Percentiles rank a stretch among this genome's conserved stretches.
These are phyloP conservation scores for Vigna reflexopilosa DNA, from an alignment of 306 rosid species.

Conservation along the genomic window DNA sequence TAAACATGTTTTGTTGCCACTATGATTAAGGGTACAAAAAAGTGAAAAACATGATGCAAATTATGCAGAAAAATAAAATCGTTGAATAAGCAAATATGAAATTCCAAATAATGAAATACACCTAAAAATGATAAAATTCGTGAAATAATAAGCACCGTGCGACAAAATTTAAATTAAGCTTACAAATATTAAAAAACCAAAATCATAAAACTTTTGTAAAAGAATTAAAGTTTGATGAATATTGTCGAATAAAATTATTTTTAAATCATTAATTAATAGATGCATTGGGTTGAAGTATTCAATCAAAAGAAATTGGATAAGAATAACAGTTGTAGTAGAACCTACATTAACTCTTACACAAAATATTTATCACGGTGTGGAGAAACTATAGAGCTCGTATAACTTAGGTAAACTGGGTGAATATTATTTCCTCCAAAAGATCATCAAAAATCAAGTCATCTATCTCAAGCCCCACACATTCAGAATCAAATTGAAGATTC, in stretches of 20 bases:
- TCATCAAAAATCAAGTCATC: conserved; percentile 81
- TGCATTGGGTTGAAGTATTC: background rate
- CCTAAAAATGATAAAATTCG: too few relatives aligned
- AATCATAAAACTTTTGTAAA: background rate
- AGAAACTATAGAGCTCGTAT: conserved; percentile 7
- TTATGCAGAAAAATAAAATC: too few relatives aligned
- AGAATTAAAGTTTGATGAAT: background rate
- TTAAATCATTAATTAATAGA: background rate
- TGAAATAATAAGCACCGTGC: too few relatives aligned
- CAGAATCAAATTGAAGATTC: conserved; percentile 85
- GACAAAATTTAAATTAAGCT: too few relatives aligned
- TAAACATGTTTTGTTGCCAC: too few relatives aligned
- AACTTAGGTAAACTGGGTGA: background rate
- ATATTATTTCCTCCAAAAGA: conserved; percentile 65
- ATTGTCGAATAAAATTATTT: background rate
- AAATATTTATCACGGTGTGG: background rate
- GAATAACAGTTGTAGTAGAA: background rate
- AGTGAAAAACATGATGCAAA: too few relatives aligned
- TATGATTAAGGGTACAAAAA: too few relatives aligned
- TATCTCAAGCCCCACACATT: conserved; percentile 75
- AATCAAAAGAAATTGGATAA: background rate
- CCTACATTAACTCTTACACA: conserved; percentile 37
- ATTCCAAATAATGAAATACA: too few relatives aligned
- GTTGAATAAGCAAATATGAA: too few relatives aligned
- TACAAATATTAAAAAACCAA: background rate